Percentiles rank a stretch among this genome's conserved stretches.
Conservation (phyloP, 805 yeast species). For the Wickerhamiella parazyma region DNA sequence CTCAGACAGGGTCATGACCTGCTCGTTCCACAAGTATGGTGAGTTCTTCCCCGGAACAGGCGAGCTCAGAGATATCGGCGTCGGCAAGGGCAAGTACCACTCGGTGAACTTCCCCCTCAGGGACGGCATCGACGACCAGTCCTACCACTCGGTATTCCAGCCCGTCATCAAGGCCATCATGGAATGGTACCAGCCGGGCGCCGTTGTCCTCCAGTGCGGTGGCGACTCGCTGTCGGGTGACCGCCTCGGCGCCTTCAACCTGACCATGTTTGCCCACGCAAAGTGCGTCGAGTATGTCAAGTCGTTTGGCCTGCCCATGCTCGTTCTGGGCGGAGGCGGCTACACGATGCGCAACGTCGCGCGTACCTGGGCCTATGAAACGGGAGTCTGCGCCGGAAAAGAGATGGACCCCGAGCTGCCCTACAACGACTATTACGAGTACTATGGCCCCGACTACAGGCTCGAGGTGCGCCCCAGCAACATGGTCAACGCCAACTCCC, state of each 20-base stretch:
- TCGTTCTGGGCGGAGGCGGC: constrained; percentile 96
- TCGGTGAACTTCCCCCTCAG: constrained; percentile 84
- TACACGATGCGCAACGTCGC: constrained; percentile 93
- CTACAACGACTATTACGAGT: constrained; percentile 91
- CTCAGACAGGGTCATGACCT: constrained; percentile 93
- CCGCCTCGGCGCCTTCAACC: constrained; percentile 83
- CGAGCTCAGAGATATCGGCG: constrained; percentile 73
- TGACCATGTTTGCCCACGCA: constrained; percentile 87
- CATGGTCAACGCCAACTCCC: constrained; percentile 92
- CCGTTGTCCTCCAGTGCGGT: constrained; percentile 92
- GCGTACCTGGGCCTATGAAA: constrained; percentile 91
- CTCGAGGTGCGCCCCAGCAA: constrained; percentile 89
- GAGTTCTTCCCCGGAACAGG: constrained; percentile 98
- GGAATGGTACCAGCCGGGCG: constrained; percentile 83
- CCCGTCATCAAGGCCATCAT: constrained; percentile 70
- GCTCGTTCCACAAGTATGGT: constrained; percentile 90
- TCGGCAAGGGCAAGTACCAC: constrained; percentile 78
- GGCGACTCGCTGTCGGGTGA: constrained; percentile 93
- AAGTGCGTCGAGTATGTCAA: constrained; percentile 86
- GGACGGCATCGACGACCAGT: constrained; percentile 91
- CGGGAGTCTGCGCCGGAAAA: constrained; percentile 60
- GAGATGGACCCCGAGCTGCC: constrained; percentile 47
- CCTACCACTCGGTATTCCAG: constrained; percentile 63
- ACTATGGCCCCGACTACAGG: constrained; percentile 93
- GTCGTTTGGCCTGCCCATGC: constrained; percentile 77